Conservation (phyloP, 2,329 filamentous ascomycete genomes). For the Calonectria naviculata region DNA sequence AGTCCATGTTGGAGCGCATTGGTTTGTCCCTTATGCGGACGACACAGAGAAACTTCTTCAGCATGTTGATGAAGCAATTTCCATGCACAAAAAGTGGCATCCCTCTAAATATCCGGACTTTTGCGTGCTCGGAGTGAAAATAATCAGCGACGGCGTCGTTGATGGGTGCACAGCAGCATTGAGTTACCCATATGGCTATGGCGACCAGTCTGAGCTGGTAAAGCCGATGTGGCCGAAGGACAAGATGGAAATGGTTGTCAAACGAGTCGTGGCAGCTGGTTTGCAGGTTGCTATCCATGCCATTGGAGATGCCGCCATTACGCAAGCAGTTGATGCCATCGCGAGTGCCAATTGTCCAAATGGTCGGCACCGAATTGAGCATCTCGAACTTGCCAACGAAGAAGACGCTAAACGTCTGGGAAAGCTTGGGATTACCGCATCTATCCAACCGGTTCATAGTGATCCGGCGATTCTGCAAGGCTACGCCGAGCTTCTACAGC, state of each 20-base stretch:
- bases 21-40: slow-evolving; percentile 53
- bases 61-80: slow-evolving; percentile 56
- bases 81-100: slow-evolving; percentile 46
- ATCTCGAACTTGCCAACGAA: slow-evolving; percentile 68
- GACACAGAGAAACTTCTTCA: slow-evolving; percentile 49
- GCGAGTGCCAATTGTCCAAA: slow-evolving; percentile 54
- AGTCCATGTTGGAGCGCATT: slow-evolving; percentile 58
- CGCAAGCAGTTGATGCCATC: slow-evolving; percentile 67
- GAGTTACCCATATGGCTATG: slow-evolving; percentile 69
- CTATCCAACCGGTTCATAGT: slow-evolving; percentile 67
- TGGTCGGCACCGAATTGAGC: slow-evolving; percentile 71
- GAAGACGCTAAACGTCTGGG: slow-evolving; percentile 68
- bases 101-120: slow-evolving; percentile 39
- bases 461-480: slow-evolving; percentile 71
- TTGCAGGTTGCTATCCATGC: slow-evolving; percentile 74
- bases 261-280: slow-evolving; percentile 61
- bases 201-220: slow-evolving; percentile 57
- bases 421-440: slow-evolving; percentile 68
- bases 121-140: slow-evolving; percentile 69
- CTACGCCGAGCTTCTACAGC: slow-evolving; percentile 69
- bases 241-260: slow-evolving; percentile 51
- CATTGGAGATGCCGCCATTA: slow-evolving; percentile 71
- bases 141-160: slow-evolving; percentile 74
- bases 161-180: slow-evolving; percentile 74
- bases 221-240: slow-evolving; percentile 61